These are phyloP conservation scores for Dactylellina parvicollis DNA, from an alignment of 2,329 filamentous ascomycete species.

Conservation along the genomic window DNA sequence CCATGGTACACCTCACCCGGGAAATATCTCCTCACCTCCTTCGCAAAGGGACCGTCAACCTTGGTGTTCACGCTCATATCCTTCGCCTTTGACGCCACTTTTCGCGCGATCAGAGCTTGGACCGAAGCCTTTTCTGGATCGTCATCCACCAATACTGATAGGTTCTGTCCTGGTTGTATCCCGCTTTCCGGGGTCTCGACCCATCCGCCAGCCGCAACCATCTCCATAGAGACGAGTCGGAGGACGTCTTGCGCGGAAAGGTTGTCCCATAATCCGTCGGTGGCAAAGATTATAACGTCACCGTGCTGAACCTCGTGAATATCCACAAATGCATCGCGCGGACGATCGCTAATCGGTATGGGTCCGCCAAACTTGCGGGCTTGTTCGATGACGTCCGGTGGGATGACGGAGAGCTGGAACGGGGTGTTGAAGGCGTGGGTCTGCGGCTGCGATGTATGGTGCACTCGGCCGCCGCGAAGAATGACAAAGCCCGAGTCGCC, in stretches of 20 bases:
- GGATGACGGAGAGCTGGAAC: conserved; percentile 90
- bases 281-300: conserved; percentile 91
- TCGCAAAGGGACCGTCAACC: conserved; percentile 90
- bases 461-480: conserved; percentile 83
- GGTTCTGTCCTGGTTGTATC: conserved; percentile 71
- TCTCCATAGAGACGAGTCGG: conserved; percentile 77
- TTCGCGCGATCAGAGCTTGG: conserved; percentile 79
- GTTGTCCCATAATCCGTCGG: conserved; percentile 96
- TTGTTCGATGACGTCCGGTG: conserved; percentile 79
- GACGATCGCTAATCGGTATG: conserved; percentile 80
- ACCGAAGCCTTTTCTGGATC: conserved; percentile 62
- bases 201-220: conserved; percentile 81
- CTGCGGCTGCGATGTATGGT: conserved; percentile 83
- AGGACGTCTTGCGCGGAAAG: conserved; percentile 90
- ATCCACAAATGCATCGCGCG: conserved; percentile 82
- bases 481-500: conserved; percentile 95
- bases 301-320: conserved; percentile 83
- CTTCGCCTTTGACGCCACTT: conserved; percentile 84
- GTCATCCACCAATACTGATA: conserved; percentile 62
- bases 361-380: conserved; percentile 82
- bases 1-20: conserved; percentile 87
- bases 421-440: conserved; percentile 98
- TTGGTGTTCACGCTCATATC: conserved; percentile 81
- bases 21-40: conserved; percentile 87
- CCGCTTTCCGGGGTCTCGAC: conserved; percentile 68